Percentiles rank a stretch among this genome's conserved stretches.
Conservation (phyloP, 2,329 filamentous ascomycete genomes). For the Achaetomium macrosporum region DNA sequence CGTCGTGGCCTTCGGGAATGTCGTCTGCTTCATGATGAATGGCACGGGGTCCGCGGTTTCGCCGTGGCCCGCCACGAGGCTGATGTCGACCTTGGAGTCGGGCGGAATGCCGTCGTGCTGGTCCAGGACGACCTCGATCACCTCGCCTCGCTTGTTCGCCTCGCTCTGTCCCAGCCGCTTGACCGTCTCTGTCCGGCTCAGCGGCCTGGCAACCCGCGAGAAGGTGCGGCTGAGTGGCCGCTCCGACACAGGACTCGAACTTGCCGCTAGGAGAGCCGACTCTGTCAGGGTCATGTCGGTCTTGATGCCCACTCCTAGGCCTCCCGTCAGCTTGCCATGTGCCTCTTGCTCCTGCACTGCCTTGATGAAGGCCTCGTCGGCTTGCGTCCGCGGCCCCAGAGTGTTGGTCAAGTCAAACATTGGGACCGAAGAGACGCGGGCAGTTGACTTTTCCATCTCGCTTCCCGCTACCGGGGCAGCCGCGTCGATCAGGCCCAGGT, state of each 20-base stretch:
- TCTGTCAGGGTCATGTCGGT: slow-evolving; percentile 43
- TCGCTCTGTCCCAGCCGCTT: slow-evolving; percentile 49
- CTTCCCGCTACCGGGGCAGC: slow-evolving; percentile 38
- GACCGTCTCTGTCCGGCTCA: slow-evolving; percentile 36
- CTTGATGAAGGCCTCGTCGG: slow-evolving; percentile 41
- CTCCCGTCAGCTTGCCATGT: slow-evolving; percentile 51
- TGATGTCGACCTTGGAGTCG: slow-evolving; percentile 42
- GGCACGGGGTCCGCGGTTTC: slow-evolving; percentile 22
- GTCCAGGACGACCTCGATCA: slow-evolving; percentile 54
- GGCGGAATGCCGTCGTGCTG: slow-evolving; percentile 26
- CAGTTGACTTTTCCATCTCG: slow-evolving; percentile 20
- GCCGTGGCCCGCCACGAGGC: slow-evolving; percentile 41
- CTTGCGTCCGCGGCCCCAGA: slow-evolving; percentile 39
- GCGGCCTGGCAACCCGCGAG: slow-evolving; percentile 26
- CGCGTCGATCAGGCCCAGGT: slow-evolving; percentile 37
- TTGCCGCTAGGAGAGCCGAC: slow-evolving; percentile 43
- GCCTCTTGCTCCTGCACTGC: slow-evolving; percentile 48
- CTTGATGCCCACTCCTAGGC: slow-evolving; percentile 49
- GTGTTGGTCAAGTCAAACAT: slow-evolving; percentile 43
- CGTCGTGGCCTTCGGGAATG: slow-evolving; percentile 35
- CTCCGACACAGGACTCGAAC: slow-evolving; percentile 29
- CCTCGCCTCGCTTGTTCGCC: slow-evolving; percentile 53
- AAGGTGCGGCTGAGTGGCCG: slow-evolving; percentile 37
- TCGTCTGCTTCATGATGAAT: slow-evolving; percentile 32
- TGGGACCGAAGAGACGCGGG: slow-evolving; percentile 26